Conservation (phyloP, 2,329 filamentous ascomycete genomes). For the Didymella pinodella region DNA sequence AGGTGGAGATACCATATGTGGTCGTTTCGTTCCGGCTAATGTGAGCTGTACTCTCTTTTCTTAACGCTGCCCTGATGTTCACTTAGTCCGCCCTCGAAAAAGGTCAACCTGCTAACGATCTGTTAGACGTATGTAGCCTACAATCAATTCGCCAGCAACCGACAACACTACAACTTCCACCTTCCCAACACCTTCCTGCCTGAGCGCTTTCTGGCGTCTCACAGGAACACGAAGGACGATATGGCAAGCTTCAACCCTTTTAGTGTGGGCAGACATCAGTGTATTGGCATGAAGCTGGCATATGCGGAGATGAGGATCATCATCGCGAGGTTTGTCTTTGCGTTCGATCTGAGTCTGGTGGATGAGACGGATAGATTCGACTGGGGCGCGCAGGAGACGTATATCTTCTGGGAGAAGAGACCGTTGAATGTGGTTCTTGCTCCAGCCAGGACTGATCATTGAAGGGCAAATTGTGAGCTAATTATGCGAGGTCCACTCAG, state of each 20-base stretch:
- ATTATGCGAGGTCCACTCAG: too few species aligned
- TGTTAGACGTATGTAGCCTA: constrained; percentile 39
- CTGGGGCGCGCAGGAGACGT: constrained; percentile 36
- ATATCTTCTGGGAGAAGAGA: constrained; percentile 36
- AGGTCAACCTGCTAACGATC: background rate
- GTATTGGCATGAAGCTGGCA: constrained; percentile 40
- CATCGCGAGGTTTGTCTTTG: constrained; percentile 51
- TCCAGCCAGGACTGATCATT: background rate
- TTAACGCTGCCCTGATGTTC: background rate
- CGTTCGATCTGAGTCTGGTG: constrained; percentile 45
- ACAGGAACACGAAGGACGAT: constrained; percentile 34
- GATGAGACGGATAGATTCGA: constrained; percentile 26
- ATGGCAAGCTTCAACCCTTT: constrained; percentile 39
- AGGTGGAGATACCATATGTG: constrained; percentile 35
- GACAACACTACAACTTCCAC: constrained; percentile 39
- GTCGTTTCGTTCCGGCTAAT: constrained; percentile 32
- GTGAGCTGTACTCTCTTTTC: constrained; percentile 18
- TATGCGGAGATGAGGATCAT: constrained; percentile 49
- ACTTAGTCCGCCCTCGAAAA: background rate
- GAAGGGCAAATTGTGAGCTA: too few species aligned
- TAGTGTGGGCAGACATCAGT: constrained; percentile 36
- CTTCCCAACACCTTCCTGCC: constrained; percentile 45
- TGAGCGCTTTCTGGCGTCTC: constrained; percentile 42
- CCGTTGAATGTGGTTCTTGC: constrained; percentile 16
- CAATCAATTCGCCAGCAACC: constrained; percentile 41